Evolutionary conservation across 805 yeast species (phyloP).

Genomic region (Cyberlindnera euphorbiae): DNA sequence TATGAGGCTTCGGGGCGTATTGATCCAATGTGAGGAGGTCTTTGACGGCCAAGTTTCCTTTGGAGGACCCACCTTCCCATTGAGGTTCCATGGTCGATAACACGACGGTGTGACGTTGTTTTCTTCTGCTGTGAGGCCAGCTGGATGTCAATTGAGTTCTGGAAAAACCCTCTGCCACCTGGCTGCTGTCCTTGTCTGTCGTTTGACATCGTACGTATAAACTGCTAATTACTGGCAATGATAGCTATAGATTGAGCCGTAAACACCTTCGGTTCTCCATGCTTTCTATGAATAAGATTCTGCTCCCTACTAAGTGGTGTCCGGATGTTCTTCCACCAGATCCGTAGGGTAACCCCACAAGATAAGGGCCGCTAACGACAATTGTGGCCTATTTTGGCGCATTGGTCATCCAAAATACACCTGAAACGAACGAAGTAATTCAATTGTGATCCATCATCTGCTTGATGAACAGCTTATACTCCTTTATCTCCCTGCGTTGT

Average conservation of each 20-base stretch:
- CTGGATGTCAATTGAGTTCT: conserved; percentile 25
- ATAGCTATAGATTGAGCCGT: too few species aligned
- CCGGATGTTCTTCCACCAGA: too few species aligned
- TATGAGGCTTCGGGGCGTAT: conserved; percentile 69
- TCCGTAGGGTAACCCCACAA: too few species aligned
- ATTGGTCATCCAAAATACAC: too few species aligned
- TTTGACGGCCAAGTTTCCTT: conserved; percentile 39
- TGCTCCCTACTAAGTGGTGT: too few species aligned
- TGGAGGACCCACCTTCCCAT: conserved; percentile 59
- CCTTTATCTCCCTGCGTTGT: conserved; percentile 19
- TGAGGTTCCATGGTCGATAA: conserved; percentile 74
- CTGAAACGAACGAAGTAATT: too few species aligned
- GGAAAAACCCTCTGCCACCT: conserved; percentile 9
- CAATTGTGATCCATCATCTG: conserved; percentile 24
- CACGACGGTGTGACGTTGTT: conserved; percentile 52
- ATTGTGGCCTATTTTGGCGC: too few species aligned
- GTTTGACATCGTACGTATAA: too few species aligned
- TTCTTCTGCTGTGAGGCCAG: conserved; percentile 41
- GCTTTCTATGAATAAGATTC: neutral
- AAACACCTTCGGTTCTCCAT: too few species aligned
- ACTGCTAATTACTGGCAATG: too few species aligned
- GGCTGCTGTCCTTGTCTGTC: too few species aligned
- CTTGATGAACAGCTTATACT: conserved; percentile 23
- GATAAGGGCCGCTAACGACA: too few species aligned
- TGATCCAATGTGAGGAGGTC: conserved; percentile 37